Base-by-base conservation (phyloP, 805 yeast species). In the Myxozyma neotropica region DNA sequence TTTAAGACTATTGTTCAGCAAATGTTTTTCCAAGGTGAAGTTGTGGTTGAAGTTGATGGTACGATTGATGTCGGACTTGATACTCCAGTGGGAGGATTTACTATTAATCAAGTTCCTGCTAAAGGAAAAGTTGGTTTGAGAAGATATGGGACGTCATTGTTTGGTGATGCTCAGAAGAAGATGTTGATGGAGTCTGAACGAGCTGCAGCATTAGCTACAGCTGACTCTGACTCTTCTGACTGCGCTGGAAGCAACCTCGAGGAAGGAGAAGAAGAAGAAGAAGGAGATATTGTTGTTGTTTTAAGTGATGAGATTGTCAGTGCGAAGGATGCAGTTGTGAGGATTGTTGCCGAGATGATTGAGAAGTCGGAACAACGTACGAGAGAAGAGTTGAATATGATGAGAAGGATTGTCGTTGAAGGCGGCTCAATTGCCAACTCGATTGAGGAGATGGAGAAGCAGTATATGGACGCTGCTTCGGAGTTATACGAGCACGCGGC, bases 11-110 rank as follows among this genome's bases (percentile, higher is more conserved):
- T 67, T 23, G 49, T 59, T 27, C 65, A 55, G 45, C 40, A 54
- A 38, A 51, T 65, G 46, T 39, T 66, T 27, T 56, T 64, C 51
- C 24, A 31, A 7, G 69, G 69, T 4, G 59, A 58, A 33, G 69
- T 56, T 10, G 38, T 47, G 15, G 61, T 66, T 23, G 63, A 55
- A 13, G 26, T 66, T 38, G 59, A 42, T 12, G 69, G 69, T 4
- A 53, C 53, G 10, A 61, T 61, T 17, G 68, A 66, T 23, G 61
- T 63, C 15, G 59, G 40, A 8, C 49, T 64, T 8, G 61, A 56
- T 23, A 56, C 56, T 10, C 65, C 59, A 7, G 61, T 64, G 5
- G 67, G 65, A 5, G 50, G 43, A 31, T 64, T 65, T 29, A 24
- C 43, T 10, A 40, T 65, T 6, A 52, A 40, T 13, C 46, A 59